Evolutionary conservation across 2,329 filamentous ascomycete genomes (phyloP), one percentile per base, ranked within the genome.

Genomic region (Lojkania enalia): DNA sequence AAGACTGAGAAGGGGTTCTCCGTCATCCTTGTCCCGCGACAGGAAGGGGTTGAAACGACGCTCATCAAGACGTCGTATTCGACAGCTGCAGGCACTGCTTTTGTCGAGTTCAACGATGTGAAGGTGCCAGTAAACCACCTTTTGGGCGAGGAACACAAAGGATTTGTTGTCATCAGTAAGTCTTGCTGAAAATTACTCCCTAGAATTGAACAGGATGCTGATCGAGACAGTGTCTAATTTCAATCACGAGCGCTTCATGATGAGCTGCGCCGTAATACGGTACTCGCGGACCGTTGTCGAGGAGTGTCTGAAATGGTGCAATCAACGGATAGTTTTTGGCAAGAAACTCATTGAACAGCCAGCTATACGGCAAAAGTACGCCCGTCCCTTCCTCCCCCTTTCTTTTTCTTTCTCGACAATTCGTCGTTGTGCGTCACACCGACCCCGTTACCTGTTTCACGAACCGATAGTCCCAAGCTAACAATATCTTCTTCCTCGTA

Each of bases 291-390:
- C 79, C 1, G 80, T 92, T 12, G 84, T 89, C 11, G 88, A 95
- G 68, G 89, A 95, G 66, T 92, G 84, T 60, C 74, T 95, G 52
- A 94, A 94, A 69, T 96, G 90, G 90, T 79, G 84, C 21, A 89
- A 94, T 74, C 90, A 95, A 72, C 84, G 89, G 38, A 77, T 90
- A 19, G 88, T 95, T 54, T 94, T 94, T 65, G 83, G 83, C 64
- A 92, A 92, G 76, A 84, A 84, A 20, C 78, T 95, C 30, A 86
- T 92, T 54, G 84, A 90, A 61, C 88, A 95, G 63, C 87, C 89
- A 18, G 87, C 89, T 33, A 91, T 95, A 60, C 80, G 74, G 20
- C 84, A 88, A 62, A 95, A 95, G 83, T 85, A 66, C 63, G 75
- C 67, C 18, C 33, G 11, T 11, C 33, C 33, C 19, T 20, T 21